phyloP scores from a whole-genome alignment of 2,329 filamentous ascomycete species.

The Hansfordia pulvinata region DNA sequence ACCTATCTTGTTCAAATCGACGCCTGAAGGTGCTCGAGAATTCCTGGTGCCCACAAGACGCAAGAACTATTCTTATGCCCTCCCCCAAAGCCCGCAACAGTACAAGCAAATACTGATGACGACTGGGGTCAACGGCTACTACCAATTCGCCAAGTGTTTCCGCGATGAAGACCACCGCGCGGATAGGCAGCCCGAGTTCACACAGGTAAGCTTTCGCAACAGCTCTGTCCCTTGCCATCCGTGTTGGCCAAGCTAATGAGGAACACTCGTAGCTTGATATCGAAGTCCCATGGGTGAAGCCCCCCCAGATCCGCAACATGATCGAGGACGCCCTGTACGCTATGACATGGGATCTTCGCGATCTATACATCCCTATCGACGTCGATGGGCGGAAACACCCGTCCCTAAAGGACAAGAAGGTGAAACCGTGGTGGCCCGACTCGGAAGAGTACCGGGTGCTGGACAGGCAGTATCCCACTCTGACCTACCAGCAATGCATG shows the following conservation, averaged over 20 bases:
- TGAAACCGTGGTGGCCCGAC: no score
- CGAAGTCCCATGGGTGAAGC: slow-evolving; percentile 91
- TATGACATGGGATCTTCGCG: slow-evolving; percentile 38
- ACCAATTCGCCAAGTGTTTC: slow-evolving; percentile 89
- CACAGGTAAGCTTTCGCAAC: slow-evolving; percentile 44
- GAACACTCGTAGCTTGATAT: slow-evolving; percentile 57
- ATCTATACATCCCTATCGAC: slow-evolving; percentile 19
- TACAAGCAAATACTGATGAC: slow-evolving; percentile 98
- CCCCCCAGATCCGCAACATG: slow-evolving; percentile 50
- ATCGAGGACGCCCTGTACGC: slow-evolving; percentile 36
- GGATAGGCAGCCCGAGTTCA: slow-evolving; percentile 93
- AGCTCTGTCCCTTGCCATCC: slow-evolving; percentile 1
- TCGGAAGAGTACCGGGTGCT: no score
- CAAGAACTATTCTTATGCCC: slow-evolving; percentile 67
- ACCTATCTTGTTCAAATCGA: slow-evolving; percentile 91
- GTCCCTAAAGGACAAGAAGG: background rate
- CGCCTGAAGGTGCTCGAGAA: slow-evolving; percentile 86
- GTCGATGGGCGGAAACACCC: slow-evolving; percentile 11
- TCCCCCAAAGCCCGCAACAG: slow-evolving; percentile 94
- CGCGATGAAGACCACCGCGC: slow-evolving; percentile 87
- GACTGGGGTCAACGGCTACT: slow-evolving; percentile 69
- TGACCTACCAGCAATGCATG: slow-evolving; percentile 72
- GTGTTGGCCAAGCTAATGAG: no score
- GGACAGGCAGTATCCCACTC: no score
- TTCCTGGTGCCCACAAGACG: slow-evolving; percentile 82